A percentile compares a stretch with the other conserved stretches of the same genome.
phyloP scores from a whole-genome alignment of 345 rosid species.

The sweet orange (Citrus sinensis) region DVS_A1.0 CM039161.1:13368501-13369000 shows the following conservation, averaged over 20 bases:
- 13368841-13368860: conserved; percentile 1
- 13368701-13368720: not conserved
- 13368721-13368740: not conserved
- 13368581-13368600: not conserved
- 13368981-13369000: conserved; percentile 80
- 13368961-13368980: conserved; percentile 99
- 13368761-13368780: conserved; percentile 56
- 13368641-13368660: conserved; percentile 91
- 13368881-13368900: conserved; percentile 7
- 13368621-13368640: conserved; percentile 97
- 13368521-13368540: not conserved
- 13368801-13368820: conserved; percentile 96
- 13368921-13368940: conserved; percentile 96
- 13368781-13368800: conserved; percentile 87
- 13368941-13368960: conserved; percentile 91
- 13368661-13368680: conserved; percentile 53
- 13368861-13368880: not conserved
- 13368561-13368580: conserved; percentile 2
- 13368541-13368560: not conserved
- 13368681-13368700: conserved; percentile 3
- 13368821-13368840: conserved; percentile 86
- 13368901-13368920: conserved; percentile 12
- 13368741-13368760: conserved; percentile 9
- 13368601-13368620: conserved; percentile 69
- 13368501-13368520: not conserved